Base-by-base conservation (phyloP, 345 rosid species). In the Eucalyptus virginea region DNA sequence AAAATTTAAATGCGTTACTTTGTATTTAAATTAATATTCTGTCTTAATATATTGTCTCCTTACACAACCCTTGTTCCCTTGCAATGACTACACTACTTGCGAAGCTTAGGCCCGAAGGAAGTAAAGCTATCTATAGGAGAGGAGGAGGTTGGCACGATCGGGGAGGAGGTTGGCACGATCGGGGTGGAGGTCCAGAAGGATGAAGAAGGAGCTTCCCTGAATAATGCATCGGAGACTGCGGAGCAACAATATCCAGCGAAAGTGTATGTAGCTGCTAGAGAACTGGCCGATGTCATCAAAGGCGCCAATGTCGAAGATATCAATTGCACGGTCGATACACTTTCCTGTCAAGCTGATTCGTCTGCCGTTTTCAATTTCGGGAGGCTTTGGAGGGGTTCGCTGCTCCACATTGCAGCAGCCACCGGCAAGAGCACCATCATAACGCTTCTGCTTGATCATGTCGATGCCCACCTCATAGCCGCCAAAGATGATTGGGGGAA, bases 311-410 rank as follows among this genome's bases (percentile, higher is more conserved):
- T 13, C 9, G 69, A 30, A 13, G 34, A 30, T 14, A 28, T 62
- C 34, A 13, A 0, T 62, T 13, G 1, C 7, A 4, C 15, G 69
- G 2, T 62, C 69, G n/a, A 14, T 0, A 30, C 7, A 0, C 69
- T 62, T 62, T 1, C 69, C 16, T 0, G 6, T 28, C 32, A 50
- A 50, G 7, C 51, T 50, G 51, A 50, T 50, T 50, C 18, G 51
- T 15, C 18, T 50, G 51, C 51, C 51, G 18, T 50, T 50, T 50
- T 50, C 51, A 50, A 50, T 50, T 50, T 50, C 51, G 1, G 51
- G 51, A 15, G 51, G 18, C 18, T 50, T 0, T 15, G 1, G 18
- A 50, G 48, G 52, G 52, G 52, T 50, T 50, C 51, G 17, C 7
- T 60, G 4, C 67, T 60, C 32, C 67, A 60, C 67, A 12, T 60